Evolutionary conservation across 1,139 yeast species (phyloP), one percentile per base, ranked within the genome.

Genomic region (Candida dubliniensis): DNA sequence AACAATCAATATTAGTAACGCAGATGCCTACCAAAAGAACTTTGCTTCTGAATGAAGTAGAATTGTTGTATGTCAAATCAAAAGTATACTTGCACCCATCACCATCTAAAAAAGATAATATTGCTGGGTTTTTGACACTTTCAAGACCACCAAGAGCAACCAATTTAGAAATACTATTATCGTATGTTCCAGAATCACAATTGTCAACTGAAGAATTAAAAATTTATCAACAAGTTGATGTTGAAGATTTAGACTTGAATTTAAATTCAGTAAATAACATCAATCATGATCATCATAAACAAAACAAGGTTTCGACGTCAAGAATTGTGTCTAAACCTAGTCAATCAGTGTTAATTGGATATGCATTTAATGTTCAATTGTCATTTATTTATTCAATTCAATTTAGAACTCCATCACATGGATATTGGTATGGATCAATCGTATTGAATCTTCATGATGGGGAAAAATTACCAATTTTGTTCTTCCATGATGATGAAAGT

Each of bases 351-450:
- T 62, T 80, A 33, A 69, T 84, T 0, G 78, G 86, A 0, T 87
- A 80, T 61, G 79, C 88, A 10, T 87, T 87, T 63, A 77, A 82
- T 13, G 61, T 83, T 23, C 76, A 84, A 1, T 63, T 89, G 9
- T 65, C 78, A 24, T 79, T 74, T 47, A 62, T 93, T 3, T 91
- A 83, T 60, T 86, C 96, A 25, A 72, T 93, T 38, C 96, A 91
- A 61, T 77, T 86, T 9, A 76, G 97, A 46, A 84, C 83, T 5
- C 96, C 98, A 2, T 81, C 90, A 1, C 68, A 77, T 18, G 95
- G 96, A 1, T 85, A 88, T 83, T 93, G 97, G 96, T 80, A 80
- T 66, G 99, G 99, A 0, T 87, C 96, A 0, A 68, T 91, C 14
- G 71, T 89, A 2, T 66, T 91, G 38, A 85, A 89, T 63, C 77